Base-by-base conservation (phyloP, 2,329 filamentous ascomycete species). In the Verticillium nonalfalfae region DNA sequence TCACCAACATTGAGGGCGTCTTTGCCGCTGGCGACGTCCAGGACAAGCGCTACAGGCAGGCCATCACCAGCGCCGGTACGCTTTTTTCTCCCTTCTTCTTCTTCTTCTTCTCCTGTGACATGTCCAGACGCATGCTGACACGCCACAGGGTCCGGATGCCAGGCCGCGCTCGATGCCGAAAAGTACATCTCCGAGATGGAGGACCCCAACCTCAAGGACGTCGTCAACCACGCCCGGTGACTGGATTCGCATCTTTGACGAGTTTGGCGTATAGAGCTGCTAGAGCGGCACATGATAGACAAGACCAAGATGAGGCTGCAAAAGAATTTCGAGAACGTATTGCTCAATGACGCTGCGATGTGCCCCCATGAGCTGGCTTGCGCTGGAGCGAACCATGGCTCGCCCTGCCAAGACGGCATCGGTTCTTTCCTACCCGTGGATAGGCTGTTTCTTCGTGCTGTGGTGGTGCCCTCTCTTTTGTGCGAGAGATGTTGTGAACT, bases 21-120 rank as follows among this genome's bases (percentile, higher is more conserved):
- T 99, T 97, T 73, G 95, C 95, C 40, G 95, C 94, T 10, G 95
- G 95, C 66, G 95, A 99, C 74, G 96, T 99, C 10, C 95, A 99
- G 81, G 96, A 99, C 75, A 99, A 98, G 88, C 87, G 89, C 73
- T 99, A 99, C 77, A 87, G 95, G 74, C 95, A 99, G 81, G 95
- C 95, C 56, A 96, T 99, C 68, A 99, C 95, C 66, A 97, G 93
- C 79, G 95, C 95, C 69, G 94, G 92, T 93, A 81, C 73, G 88
- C 85, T 67, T 11, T 40, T 2, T 31, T 31, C 26, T 21, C 26
- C 4, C 26, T 31, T 31, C 26, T 31, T 31, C 26, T 31, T 5
- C 26, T 31, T 31, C 26, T 5, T 4, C 26, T 26, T 26, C 26
- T 26, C 4, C 26, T 31, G 2, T 5, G 26, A 31, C 26, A 31